Evolutionary conservation across 2,329 filamentous ascomycete species (phyloP).

Genomic region (Phialophora macrospora): DNA sequence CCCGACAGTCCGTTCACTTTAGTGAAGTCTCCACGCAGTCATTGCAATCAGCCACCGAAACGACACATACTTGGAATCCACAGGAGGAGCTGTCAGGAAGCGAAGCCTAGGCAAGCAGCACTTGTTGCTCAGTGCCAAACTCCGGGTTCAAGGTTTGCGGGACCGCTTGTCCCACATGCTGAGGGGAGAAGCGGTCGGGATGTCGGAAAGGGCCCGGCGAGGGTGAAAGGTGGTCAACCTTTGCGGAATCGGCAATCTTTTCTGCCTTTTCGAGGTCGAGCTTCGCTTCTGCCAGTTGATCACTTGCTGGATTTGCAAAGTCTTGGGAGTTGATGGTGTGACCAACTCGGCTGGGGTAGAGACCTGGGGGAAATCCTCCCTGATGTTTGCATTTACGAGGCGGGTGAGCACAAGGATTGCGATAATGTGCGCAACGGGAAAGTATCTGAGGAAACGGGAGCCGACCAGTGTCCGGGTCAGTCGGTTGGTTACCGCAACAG

Average conservation of each 20-base stretch:
- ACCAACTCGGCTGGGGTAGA: slow-evolving; percentile 6
- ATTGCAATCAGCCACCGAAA: background rate
- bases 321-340: slow-evolving; percentile 6
- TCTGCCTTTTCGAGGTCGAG: slow-evolving; percentile 13
- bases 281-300: slow-evolving; percentile 4
- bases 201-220: background rate
- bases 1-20: background rate
- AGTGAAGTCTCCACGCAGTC: background rate
- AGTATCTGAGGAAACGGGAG: slow-evolving; percentile 8
- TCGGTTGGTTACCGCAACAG: slow-evolving; percentile 5
- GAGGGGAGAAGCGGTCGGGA: background rate
- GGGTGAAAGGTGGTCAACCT: background rate
- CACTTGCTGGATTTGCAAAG: slow-evolving; percentile 7
- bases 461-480: slow-evolving; percentile 6
- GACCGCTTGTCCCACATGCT: slow-evolving; percentile 6
- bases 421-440: background rate
- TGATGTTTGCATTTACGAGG: background rate
- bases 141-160: slow-evolving; percentile 6
- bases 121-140: slow-evolving; percentile 2
- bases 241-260: slow-evolving; percentile 10
- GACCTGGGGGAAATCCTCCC: background rate
- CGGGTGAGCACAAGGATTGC: background rate
- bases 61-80: background rate
- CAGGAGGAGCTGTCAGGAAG: slow-evolving; percentile 5
- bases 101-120: background rate